Evolutionary conservation across 1,139 yeast species (phyloP).

Genomic region (Taiozyma sp.): DNA sequence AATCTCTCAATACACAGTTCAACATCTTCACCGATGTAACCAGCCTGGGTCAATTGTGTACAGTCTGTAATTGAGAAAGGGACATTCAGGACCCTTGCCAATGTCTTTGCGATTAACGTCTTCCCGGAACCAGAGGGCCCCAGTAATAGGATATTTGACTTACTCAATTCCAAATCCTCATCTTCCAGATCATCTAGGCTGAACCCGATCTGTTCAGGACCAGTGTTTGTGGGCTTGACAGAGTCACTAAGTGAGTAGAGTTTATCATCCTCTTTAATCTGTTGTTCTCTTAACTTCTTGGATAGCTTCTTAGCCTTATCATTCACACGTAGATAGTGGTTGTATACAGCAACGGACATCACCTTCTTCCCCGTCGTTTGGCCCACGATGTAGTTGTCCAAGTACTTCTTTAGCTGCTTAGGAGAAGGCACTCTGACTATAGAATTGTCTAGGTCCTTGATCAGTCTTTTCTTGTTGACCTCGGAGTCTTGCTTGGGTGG

Average conservation of each 20-base stretch:
- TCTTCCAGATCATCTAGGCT: constrained; percentile 21
- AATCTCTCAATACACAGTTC: constrained; percentile 46
- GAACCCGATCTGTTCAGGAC: constrained; percentile 26
- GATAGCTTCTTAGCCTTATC: constrained; percentile 29
- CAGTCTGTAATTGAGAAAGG: constrained; percentile 52
- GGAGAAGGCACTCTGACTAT: constrained; percentile 37
- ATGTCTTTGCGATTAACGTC: constrained; percentile 44
- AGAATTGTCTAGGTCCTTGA: constrained; percentile 7
- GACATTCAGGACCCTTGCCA: constrained; percentile 42
- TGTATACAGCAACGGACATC: constrained; percentile 50
- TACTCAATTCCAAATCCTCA: constrained; percentile 37
- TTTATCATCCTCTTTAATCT: constrained; percentile 18
- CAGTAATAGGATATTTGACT: constrained; percentile 44
- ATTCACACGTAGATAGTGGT: constrained; percentile 41
- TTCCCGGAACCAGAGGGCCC: constrained; percentile 56
- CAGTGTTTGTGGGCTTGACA: constrained; percentile 26
- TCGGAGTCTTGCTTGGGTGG: too few relatives aligned
- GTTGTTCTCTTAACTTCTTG: constrained; percentile 13
- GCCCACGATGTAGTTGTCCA: constrained; percentile 46
- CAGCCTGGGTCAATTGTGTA: constrained; percentile 52
- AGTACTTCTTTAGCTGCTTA: constrained; percentile 32
- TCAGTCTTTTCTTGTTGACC: not conserved
- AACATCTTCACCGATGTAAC: constrained; percentile 54
- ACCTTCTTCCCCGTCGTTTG: constrained; percentile 47
- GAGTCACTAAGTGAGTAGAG: constrained; percentile 20